Evolutionary conservation across 148 eudicot species (phyloP).

Genomic region (Chenopodium berlandieri): DNA sequence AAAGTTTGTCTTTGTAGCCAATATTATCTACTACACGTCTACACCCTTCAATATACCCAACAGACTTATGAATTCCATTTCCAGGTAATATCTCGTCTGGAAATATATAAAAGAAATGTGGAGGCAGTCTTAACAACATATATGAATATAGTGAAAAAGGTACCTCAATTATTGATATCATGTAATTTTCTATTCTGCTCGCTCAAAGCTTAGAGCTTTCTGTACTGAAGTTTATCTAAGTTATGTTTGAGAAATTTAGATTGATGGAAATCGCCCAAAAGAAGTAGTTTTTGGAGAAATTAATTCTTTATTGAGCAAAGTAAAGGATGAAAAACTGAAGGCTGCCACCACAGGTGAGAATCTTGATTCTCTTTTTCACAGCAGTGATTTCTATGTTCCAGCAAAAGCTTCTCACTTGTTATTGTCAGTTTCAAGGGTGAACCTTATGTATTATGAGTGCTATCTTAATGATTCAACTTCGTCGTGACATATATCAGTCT

Average conservation of each 20-base stretch:
- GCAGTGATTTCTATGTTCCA: neutral
- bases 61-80: constrained; percentile 4
- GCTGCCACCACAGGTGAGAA: constrained; percentile 43
- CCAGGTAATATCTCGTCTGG: constrained; percentile 85
- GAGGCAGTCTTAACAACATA: constrained; percentile 67
- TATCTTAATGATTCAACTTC: neutral
- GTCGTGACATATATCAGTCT: neutral
- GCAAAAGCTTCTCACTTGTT: neutral
- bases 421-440: neutral
- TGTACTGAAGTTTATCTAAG: constrained; percentile 22
- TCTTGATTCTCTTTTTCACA: constrained; percentile 12
- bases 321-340: constrained; percentile 49
- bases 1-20: neutral
- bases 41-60: neutral
- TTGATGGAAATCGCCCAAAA: constrained; percentile 89
- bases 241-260: constrained; percentile 35
- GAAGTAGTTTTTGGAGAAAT: constrained; percentile 67
- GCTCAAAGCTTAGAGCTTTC: neutral
- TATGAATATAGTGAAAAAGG: constrained; percentile 61
- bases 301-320: constrained; percentile 44
- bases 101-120: constrained; percentile 74
- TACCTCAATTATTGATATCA: constrained; percentile 24
- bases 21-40: neutral
- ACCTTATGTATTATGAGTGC: neutral
- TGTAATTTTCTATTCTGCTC: constrained; percentile 2